Percentiles rank a stretch among this genome's conserved stretches.
These are phyloP conservation scores for Penicillium capsulatum DNA, from an alignment of 2,329 filamentous ascomycete genomes.

Conservation along the genomic window DNA sequence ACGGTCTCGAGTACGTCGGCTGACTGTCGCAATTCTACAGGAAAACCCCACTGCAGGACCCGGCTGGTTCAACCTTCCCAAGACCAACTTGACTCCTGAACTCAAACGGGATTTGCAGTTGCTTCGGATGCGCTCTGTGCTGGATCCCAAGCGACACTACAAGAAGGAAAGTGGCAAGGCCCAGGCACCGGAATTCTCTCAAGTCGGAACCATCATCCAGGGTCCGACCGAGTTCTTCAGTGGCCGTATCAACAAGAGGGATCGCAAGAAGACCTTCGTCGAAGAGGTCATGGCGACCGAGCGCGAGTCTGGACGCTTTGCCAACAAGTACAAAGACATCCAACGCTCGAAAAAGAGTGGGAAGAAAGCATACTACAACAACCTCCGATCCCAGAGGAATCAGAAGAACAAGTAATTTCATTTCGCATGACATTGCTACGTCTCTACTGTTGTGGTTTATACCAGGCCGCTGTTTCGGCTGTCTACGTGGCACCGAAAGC, in stretches of 20 bases:
- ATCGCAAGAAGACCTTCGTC: slow-evolving; percentile 79
- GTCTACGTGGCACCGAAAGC: slow-evolving; percentile 23
- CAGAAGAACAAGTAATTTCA: slow-evolving; percentile 23
- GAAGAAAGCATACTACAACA: slow-evolving; percentile 85
- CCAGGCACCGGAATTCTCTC: slow-evolving; percentile 73
- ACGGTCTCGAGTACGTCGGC: slow-evolving; percentile 12
- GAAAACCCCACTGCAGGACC: slow-evolving; percentile 68
- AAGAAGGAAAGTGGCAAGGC: slow-evolving; percentile 76
- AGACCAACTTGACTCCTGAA: slow-evolving; percentile 76
- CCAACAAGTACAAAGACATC: slow-evolving; percentile 80
- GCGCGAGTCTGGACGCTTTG: slow-evolving; percentile 66
- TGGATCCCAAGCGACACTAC: slow-evolving; percentile 86
- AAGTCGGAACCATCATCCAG: slow-evolving; percentile 82
- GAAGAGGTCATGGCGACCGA: slow-evolving; percentile 75
- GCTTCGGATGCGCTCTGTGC: slow-evolving; percentile 78
- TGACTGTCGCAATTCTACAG: slow-evolving; percentile 29
- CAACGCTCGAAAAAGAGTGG: slow-evolving; percentile 79
- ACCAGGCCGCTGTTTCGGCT: not conserved
- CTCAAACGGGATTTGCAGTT: slow-evolving; percentile 87
- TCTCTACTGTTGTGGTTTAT: not conserved
- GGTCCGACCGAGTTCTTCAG: slow-evolving; percentile 85
- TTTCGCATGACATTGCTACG: not conserved
- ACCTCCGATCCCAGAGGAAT: slow-evolving; percentile 59
- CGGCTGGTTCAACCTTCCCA: slow-evolving; percentile 83
- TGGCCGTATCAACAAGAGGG: slow-evolving; percentile 75